phyloP scores from a whole-genome alignment of 2,329 filamentous ascomycete species.

The Xylariales sp. region DNA sequence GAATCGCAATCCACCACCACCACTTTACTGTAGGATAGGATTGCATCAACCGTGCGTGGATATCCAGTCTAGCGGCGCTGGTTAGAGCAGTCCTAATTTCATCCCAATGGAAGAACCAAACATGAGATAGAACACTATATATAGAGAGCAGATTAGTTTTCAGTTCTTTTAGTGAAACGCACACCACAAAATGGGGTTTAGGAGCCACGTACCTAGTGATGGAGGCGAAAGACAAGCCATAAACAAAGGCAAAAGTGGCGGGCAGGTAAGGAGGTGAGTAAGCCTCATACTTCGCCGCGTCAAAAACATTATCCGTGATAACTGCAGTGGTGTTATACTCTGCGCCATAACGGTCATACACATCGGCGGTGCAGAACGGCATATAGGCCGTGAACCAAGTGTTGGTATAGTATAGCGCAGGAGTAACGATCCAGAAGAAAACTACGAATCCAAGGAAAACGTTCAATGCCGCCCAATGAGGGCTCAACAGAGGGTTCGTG shows the following conservation, averaged over 20 bases:
- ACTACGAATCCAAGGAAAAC: constrained; percentile 35
- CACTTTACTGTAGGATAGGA: constrained; percentile 33
- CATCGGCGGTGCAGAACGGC: constrained; percentile 46
- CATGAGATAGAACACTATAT: constrained; percentile 24
- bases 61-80: constrained; percentile 27
- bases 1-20: constrained; percentile 39
- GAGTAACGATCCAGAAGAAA: constrained; percentile 42
- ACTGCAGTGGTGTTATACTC: constrained; percentile 45
- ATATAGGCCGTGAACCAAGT: constrained; percentile 48
- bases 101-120: constrained; percentile 50
- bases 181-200: no score
- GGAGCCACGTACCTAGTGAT: constrained; percentile 18
- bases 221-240: constrained; percentile 22
- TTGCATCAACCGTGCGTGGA: constrained; percentile 38
- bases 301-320: constrained; percentile 38
- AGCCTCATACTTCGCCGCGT: constrained; percentile 40
- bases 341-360: constrained; percentile 47
- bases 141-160: neutral
- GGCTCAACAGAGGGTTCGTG: constrained; percentile 33
- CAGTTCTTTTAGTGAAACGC: neutral
- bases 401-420: constrained; percentile 42
- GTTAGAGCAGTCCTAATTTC: constrained; percentile 22
- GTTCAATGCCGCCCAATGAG: constrained; percentile 42
- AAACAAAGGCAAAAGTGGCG: constrained; percentile 20
- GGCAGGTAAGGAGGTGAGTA: constrained; percentile 38